phyloP scores from a whole-genome alignment of 2,329 filamentous ascomycete genomes.

The Epichloe gansuensis region DNA sequence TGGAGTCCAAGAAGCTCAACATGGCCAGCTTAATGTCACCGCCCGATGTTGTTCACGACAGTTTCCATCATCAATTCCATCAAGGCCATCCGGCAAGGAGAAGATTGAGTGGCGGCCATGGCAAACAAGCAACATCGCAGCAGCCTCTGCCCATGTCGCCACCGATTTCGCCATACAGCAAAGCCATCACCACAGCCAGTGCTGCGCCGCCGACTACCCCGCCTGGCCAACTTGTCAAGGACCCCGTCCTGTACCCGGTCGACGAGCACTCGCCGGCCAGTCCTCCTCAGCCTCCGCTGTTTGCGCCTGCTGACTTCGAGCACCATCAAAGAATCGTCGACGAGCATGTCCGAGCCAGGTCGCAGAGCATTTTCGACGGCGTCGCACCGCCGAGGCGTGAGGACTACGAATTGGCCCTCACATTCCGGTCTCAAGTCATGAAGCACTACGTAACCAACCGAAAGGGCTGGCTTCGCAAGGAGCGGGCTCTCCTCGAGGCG shows the following conservation, averaged over 20 bases:
- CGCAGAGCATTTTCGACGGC: slow-evolving; percentile 28
- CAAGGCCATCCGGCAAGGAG: slow-evolving; percentile 11
- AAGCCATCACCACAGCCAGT: slow-evolving; percentile 22
- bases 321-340: slow-evolving; percentile 36
- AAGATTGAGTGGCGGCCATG: slow-evolving; percentile 10
- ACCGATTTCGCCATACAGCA: slow-evolving; percentile 41
- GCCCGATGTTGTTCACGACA: slow-evolving; percentile 44
- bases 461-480: slow-evolving; percentile 34
- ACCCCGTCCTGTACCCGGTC: slow-evolving; percentile 46
- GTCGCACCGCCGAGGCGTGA: slow-evolving; percentile 35
- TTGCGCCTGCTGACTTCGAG: slow-evolving; percentile 29
- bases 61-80: slow-evolving; percentile 24
- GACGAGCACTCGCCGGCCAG: slow-evolving; percentile 28
- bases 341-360: slow-evolving; percentile 35
- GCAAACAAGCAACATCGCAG: slow-evolving; percentile 17
- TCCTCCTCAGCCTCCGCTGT: slow-evolving; percentile 37
- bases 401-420: slow-evolving; percentile 42
- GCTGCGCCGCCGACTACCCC: slow-evolving; percentile 19
- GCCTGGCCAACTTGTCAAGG: slow-evolving; percentile 25
- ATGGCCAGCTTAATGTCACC: slow-evolving; percentile 51
- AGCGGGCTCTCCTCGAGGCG: slow-evolving; percentile 36
- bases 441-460: slow-evolving; percentile 32
- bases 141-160: slow-evolving; percentile 39
- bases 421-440: slow-evolving; percentile 41
- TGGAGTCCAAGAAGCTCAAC: slow-evolving; percentile 29